These are phyloP conservation scores for Yamadazyma ubonensis DNA, from an alignment of 805 yeast species.

Conservation along the genomic window DNA sequence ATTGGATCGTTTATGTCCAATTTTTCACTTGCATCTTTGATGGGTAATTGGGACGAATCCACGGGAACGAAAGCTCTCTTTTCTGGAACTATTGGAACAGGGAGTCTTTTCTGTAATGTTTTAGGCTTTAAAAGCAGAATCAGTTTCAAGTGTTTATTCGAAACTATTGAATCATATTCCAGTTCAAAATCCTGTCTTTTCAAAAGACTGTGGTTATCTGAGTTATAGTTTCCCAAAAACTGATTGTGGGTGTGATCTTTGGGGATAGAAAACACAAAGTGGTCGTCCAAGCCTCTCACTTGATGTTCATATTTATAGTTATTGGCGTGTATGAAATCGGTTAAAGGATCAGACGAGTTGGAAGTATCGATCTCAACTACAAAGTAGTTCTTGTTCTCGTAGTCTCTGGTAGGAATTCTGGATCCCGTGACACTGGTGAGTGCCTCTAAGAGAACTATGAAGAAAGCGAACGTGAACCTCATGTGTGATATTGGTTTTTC, in stretches of 20 bases:
- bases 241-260: slow-evolving; percentile 36
- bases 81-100: slow-evolving; percentile 39
- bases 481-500: slow-evolving; percentile 5
- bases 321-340: slow-evolving; percentile 36
- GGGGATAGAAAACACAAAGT: slow-evolving; percentile 62
- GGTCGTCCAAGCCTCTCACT: slow-evolving; percentile 58
- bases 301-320: slow-evolving; percentile 58
- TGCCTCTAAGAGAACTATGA: slow-evolving; percentile 1
- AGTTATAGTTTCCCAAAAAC: slow-evolving; percentile 35
- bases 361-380: slow-evolving; percentile 53
- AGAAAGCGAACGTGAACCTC: slow-evolving; percentile 5
- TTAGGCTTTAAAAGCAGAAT: slow-evolving; percentile 57
- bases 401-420: slow-evolving; percentile 23
- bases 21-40: slow-evolving; percentile 47
- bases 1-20: slow-evolving; percentile 77
- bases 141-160: slow-evolving; percentile 37
- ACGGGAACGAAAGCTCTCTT: slow-evolving; percentile 17
- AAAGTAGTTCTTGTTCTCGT: slow-evolving; percentile 53
- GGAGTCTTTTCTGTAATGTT: slow-evolving; percentile 54
- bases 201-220: slow-evolving; percentile 26
- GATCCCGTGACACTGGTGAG: not conserved
- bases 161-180: slow-evolving; percentile 25
- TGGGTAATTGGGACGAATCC: slow-evolving; percentile 53
- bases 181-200: slow-evolving; percentile 26
- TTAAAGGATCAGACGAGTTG: slow-evolving; percentile 23